Conservation (phyloP, 441 rosid species). For the Erysimum cheiri region DNA sequence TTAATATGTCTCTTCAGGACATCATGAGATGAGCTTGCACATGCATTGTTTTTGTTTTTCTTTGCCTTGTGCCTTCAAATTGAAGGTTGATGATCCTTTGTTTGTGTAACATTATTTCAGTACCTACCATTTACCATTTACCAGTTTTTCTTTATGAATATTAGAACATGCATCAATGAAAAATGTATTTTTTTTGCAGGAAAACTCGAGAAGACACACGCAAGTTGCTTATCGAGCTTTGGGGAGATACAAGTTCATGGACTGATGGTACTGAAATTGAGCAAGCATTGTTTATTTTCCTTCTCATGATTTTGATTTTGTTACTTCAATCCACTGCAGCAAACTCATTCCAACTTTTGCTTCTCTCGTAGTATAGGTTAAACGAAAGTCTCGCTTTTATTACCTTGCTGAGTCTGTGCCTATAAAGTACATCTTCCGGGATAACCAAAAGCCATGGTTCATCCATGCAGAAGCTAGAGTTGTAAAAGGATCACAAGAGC, state of each 20-base stretch:
- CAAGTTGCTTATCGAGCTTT: conserved; percentile 38
- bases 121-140: conserved; percentile 1
- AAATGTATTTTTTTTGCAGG: conserved; percentile 47
- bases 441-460: conserved; percentile 39
- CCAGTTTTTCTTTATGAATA: neutral
- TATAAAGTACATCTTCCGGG: conserved; percentile 31
- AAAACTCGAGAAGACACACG: conserved; percentile 60
- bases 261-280: conserved; percentile 54
- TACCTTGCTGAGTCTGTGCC: conserved; percentile 35
- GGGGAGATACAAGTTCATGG: conserved; percentile 56
- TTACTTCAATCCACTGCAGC: neutral
- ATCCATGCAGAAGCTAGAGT: conserved; percentile 38
- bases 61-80: neutral
- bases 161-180: neutral
- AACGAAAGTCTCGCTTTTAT: conserved; percentile 39
- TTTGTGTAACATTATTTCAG: neutral
- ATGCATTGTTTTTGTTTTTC: conserved; percentile 2
- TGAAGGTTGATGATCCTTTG: conserved; percentile 6
- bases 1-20: neutral
- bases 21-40: neutral
- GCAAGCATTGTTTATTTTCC: conserved; percentile 11
- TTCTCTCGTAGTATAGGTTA: conserved; percentile 49
- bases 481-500: conserved; percentile 26
- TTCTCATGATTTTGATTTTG: neutral
- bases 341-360: conserved; percentile 11